Evolutionary conservation across 1,284 basidiomycete species (phyloP).

Genomic region (Ganoderma multipileum): DNA sequence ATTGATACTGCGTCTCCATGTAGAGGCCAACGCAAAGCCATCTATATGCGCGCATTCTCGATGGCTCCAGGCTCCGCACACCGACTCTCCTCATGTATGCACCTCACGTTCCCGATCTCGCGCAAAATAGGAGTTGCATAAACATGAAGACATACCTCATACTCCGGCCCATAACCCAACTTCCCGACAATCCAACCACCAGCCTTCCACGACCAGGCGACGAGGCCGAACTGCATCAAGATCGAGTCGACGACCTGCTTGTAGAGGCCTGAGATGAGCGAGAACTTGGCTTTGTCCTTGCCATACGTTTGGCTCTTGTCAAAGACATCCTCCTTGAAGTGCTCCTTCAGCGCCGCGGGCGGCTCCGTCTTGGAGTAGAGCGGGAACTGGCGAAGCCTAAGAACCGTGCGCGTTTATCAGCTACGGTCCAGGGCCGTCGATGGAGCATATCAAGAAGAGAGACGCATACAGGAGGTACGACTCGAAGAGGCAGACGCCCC

Average conservation of each 20-base stretch:
- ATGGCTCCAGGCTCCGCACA: neutral
- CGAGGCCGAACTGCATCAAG: slow-evolving; percentile 79
- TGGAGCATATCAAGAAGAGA: neutral
- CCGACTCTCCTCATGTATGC: neutral
- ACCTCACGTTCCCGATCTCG: neutral
- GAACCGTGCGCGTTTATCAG: slow-evolving; percentile 6
- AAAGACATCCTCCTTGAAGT: slow-evolving; percentile 81
- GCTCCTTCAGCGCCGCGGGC: slow-evolving; percentile 74
- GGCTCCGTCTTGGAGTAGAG: slow-evolving; percentile 83
- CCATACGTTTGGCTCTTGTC: slow-evolving; percentile 93
- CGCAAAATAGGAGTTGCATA: neutral
- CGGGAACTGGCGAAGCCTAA: slow-evolving; percentile 83
- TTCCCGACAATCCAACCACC: slow-evolving; percentile 58
- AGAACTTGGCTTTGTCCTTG: slow-evolving; percentile 90
- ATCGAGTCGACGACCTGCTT: slow-evolving; percentile 76
- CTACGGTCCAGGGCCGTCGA: neutral
- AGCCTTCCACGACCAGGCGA: slow-evolving; percentile 80
- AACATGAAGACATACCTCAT: slow-evolving; percentile 59
- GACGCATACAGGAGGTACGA: slow-evolving; percentile 77
- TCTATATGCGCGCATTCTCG: neutral
- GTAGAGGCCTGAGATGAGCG: slow-evolving; percentile 76
- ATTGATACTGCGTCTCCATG: neutral
- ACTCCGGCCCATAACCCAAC: slow-evolving; percentile 69
- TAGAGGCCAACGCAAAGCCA: neutral
- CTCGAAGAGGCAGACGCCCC: slow-evolving; percentile 84